Evolutionary conservation across 441 rosid species (phyloP), one percentile per base, ranked within the genome.

Genomic region (Adansonia rubrostipa): DNA sequence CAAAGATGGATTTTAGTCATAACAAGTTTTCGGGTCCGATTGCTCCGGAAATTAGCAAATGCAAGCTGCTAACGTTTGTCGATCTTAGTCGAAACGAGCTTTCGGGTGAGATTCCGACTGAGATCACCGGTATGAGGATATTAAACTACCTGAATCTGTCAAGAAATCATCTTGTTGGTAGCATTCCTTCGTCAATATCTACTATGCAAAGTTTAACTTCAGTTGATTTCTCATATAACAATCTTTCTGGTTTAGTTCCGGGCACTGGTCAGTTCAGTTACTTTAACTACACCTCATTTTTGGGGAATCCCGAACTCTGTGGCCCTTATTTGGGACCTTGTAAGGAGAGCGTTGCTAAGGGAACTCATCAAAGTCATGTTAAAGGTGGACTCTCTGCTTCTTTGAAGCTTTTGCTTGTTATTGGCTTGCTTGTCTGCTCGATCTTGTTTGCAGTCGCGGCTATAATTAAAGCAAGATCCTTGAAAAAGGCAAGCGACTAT

Each of bases 271-370:
- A 94, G 75, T 96, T 96, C 76, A 92, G 99, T 79, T 94, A 92
- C 86, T 96, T 96, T 65, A 96, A 96, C 80, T 94, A 89, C 89
- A 96, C 99, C 68, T 96, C 99, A 3, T 96, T 96, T 80, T 78
- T 94, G 45, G 97, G 98, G 9, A 96, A 96, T 83, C 86, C 94
- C 48, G 89, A 84, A 63, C 97, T 96, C 6, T 96, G 99, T 73
- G 99, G 99, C 17, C 96, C 99, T 58, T 92, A 92, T 80, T 85
- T 96, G 77, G 97, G 95, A 40, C 92, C 93, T 71, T 96, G 99
- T 78, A 91, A 91, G 81, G 91, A 83, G 62, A 90, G 91, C 28
- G 84, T 78, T 70, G 90, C 83, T 15, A 89, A 86, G 82, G 88
- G 90, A 72, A 75, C 78, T 64, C 96, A 79, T 51, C 87, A 86